Evolutionary conservation across 2,329 filamentous ascomycete genomes (phyloP).

Genomic region (Phaeophleospora eucalypticola): DNA sequence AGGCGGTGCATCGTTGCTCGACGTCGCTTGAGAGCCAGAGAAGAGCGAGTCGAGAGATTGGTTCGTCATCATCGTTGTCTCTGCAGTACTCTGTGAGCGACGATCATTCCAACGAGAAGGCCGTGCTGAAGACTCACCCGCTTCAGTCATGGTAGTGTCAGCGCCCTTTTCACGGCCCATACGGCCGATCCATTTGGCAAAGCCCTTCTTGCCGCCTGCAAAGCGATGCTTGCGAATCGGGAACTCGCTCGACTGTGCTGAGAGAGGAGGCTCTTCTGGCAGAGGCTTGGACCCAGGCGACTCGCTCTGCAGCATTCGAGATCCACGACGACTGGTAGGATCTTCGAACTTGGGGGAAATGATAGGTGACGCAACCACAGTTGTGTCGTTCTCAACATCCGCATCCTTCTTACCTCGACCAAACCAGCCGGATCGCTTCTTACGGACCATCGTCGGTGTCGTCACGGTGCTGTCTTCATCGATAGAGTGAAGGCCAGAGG

Average conservation of each 20-base stretch:
- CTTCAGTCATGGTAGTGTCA: constrained; percentile 15
- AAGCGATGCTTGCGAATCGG: constrained; percentile 39
- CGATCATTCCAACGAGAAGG: neutral
- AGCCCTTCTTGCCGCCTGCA: constrained; percentile 40
- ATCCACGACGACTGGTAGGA: constrained; percentile 17
- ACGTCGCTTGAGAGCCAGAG: constrained; percentile 36
- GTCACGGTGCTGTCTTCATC: constrained; percentile 27
- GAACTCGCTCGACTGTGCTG: constrained; percentile 40
- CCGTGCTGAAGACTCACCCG: constrained; percentile 13
- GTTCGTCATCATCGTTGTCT: constrained; percentile 22
- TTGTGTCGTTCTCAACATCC: constrained; percentile 12
- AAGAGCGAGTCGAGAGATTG: constrained; percentile 29
- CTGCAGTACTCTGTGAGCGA: constrained; percentile 9
- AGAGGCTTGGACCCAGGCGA: constrained; percentile 22
- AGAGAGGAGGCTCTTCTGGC: constrained; percentile 27
- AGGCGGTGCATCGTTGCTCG: constrained; percentile 46
- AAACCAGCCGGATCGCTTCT: constrained; percentile 48
- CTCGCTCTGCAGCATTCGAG: constrained; percentile 29
- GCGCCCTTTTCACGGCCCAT: constrained; percentile 37
- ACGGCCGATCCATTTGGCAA: constrained; percentile 52
- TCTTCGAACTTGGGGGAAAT: constrained; percentile 12
- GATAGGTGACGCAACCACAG: constrained; percentile 1
- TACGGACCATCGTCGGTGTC: constrained; percentile 28
- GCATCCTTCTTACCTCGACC: constrained; percentile 30
- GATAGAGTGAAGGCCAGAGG: constrained; percentile 25